Base-by-base conservation (phyloP, 1,139 yeast species). In the Suhomyces bribrorum region DNA sequence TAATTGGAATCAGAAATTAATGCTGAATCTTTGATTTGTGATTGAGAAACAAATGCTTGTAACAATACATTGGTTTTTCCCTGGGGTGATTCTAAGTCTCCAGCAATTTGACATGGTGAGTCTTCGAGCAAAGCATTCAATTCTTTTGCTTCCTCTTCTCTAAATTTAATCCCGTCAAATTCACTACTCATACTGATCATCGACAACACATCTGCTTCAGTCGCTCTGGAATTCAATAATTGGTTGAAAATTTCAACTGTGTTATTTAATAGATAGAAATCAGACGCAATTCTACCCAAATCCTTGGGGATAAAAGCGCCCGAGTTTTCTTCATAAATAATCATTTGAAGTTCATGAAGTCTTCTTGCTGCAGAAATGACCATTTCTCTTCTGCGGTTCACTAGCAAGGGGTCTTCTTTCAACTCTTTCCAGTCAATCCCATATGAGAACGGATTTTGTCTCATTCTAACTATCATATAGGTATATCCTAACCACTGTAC, bases 401-500 rank as follows among this genome's bases (percentile, higher is more conserved):
- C 81, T 31, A 94, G 66, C 45, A 82, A 71, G 0, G 97, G 96
- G 60, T 94, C 99, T 18, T 83, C 84, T 26, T 79, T 77, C 3
- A 94, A 60, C 48, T 88, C 96, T 47, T 79, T 78, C 94, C 96
- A 88, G 36, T 81, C 88, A 37, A 94, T 78, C n/a, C 96, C 98
- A 55, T 94, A 94, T 0, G 87, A 83, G 56, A 89, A 83, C 2
- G 98, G 98, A 50, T 89, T 92, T 55, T 88, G 87, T 44, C 86
- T 79, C 98, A 92, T 94, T 45, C 99, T 73, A 2, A 92, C 97
- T 66, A 81, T 84, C 77, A 94, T 73, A 54, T 92, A 94, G 0
- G 98, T 94, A 53, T 94, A 94, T 1, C 98, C 97, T 12, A 94
- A 70, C 98, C 98, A 94, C 50, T 85, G 88, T 1, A 94, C 84